Evolutionary conservation across 352 stramenopile genomes (phyloP).

Genomic region (Thraustochytrium sp.): DNA sequence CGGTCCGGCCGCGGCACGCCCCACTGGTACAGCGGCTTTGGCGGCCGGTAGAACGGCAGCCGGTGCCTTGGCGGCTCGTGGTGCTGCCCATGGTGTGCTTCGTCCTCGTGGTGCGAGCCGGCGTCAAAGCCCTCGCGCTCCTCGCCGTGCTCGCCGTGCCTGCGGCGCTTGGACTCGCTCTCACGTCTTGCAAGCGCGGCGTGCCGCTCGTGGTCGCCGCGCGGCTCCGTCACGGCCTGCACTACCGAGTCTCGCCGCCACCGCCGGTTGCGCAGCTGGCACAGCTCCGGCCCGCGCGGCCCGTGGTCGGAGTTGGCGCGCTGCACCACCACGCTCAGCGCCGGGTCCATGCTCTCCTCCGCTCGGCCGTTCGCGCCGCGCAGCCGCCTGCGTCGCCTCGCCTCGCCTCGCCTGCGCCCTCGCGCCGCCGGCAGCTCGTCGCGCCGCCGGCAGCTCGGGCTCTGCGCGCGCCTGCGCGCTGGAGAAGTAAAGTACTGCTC

Average conservation of each 20-base stretch:
- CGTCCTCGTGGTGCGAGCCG: neutral
- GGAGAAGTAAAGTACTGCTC: too few relatives aligned
- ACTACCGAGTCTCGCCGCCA: neutral
- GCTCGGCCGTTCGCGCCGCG: too few relatives aligned
- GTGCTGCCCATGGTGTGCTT: conserved; percentile 10
- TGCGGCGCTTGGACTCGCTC: too few relatives aligned
- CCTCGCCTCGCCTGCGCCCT: too few relatives aligned
- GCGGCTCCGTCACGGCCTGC: neutral
- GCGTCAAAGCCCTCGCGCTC: too few relatives aligned
- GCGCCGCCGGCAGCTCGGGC: too few relatives aligned
- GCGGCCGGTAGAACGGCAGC: neutral
- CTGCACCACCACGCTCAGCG: neutral
- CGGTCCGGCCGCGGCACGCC: neutral
- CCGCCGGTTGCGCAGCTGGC: neutral
- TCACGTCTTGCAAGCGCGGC: too few relatives aligned
- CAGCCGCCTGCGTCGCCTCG: too few relatives aligned
- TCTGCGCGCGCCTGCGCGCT: too few relatives aligned
- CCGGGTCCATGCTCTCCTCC: neutral
- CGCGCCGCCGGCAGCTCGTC: too few relatives aligned
- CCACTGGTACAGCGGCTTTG: conserved; percentile 1
- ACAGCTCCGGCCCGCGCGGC: neutral
- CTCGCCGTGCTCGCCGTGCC: too few relatives aligned
- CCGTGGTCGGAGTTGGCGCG: neutral
- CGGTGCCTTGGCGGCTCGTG: neutral
- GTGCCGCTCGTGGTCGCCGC: neutral